Base-by-base conservation (phyloP, 257 asterid genomes). In the Fraxinus pennsylvanica region DNA sequence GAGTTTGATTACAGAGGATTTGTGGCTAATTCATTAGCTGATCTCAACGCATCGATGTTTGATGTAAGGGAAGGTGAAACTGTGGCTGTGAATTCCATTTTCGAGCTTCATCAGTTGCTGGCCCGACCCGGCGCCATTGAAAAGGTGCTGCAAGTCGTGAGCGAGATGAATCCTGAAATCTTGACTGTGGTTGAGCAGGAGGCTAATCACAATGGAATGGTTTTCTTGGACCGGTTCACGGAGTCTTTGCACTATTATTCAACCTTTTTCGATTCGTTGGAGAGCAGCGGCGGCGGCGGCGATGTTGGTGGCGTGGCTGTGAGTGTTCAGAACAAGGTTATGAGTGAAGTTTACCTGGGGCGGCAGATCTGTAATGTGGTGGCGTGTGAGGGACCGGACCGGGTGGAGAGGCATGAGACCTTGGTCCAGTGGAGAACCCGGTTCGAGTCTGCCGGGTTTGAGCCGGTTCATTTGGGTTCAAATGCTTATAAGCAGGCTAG, bases 371-470 rank as follows among this genome's bases (percentile, higher is more conserved):
- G 94, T 76, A 92, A 94, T 80, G 88, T 94, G 83, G 97, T 94
- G 89, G 97, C 96, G 1, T 87, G 94, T 35, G 98, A 94, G 52
- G 98, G 97, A 0, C 85, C 36, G 79, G 97, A 91, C 88, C 90
- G 98, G 85, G 92, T 92, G 0, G 98, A 94, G 89, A 78, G 98
- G 84, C 98, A 94, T 68, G 98, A 94, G 87, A 84, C 96, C 1
- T 76, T 94, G 87, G 85, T 63, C 29, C 94, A 87, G 76, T 94
- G 98, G 98, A 67, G 87, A 76, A 72, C 78, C 78, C 89, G 97
- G 77, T 84, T 92, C 70, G 73, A 77, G 0, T 65, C 85, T 4
- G 88, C 92, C 72, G 96, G 94, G 19, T 91, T 94, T 3, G 72
- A 33, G 5, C 78, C 98, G 87, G 93, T 88, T 78, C 93, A 89